Percentiles rank a stretch among this genome's conserved stretches.
phyloP scores from a whole-genome alignment of 2,329 filamentous ascomycete species.

The Xenoacremonium recifei region DNA sequence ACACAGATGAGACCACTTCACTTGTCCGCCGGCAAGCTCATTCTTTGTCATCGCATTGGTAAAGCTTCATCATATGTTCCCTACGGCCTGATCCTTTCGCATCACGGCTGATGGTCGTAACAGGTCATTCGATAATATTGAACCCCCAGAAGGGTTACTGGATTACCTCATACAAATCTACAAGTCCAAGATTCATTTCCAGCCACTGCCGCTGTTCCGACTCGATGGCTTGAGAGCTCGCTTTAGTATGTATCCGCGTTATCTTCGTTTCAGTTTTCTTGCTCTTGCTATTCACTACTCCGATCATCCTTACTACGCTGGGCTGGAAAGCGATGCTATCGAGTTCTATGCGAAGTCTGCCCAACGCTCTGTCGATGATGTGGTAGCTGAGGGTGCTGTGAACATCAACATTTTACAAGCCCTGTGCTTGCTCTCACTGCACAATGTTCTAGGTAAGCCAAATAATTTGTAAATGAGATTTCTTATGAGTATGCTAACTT shows the following conservation, averaged over 20 bases:
- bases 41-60: no score
- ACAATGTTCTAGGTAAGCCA: neutral
- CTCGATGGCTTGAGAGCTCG: neutral
- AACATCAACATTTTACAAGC: neutral
- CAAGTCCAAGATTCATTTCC: neutral
- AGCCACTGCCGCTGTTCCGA: constrained; percentile 1
- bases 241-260: neutral
- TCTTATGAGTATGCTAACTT: neutral
- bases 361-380: neutral
- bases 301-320: neutral
- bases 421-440: constrained; percentile 1
- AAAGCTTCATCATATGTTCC: no score
- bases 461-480: no score
- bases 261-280: neutral
- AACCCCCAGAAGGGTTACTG: neutral
- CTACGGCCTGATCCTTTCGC: no score
- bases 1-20: no score
- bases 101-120: no score
- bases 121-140: neutral
- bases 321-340: neutral
- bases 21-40: no score
- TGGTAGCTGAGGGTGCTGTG: neutral
- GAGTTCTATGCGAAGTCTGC: neutral
- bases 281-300: neutral
- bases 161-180: neutral